A percentile compares a stretch with the other conserved stretches of the same genome.
Evolutionary conservation across 78 protist species (phyloP).

Genomic region (Isochrysis galbana): DNA sequence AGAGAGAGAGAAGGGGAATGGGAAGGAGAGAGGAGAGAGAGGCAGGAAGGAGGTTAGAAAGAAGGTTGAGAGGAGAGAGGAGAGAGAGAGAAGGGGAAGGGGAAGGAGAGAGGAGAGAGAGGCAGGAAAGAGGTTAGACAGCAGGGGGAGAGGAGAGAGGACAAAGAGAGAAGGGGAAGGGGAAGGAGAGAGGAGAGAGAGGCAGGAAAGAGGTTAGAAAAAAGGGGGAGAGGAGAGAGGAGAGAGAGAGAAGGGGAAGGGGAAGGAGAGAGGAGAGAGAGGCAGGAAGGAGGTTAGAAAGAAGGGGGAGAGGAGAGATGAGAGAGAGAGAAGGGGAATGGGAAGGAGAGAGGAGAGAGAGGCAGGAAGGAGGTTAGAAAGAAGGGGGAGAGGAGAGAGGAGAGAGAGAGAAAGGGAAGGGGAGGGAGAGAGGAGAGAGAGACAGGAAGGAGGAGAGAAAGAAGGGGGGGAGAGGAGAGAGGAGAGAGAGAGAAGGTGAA

Average conservation of each 20-base stretch:
- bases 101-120: not conserved
- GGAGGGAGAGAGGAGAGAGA: slow-evolving; percentile 9
- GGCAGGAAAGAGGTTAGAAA: no score
- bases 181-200: not conserved
- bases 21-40: not conserved
- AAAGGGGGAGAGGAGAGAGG: not conserved
- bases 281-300: no score
- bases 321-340: not conserved
- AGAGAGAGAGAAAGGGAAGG: not conserved
- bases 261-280: not conserved
- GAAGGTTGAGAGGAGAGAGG: not conserved
- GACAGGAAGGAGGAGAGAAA: slow-evolving; percentile 25
- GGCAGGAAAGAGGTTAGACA: no score
- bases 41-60: no score
- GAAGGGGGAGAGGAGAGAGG: not conserved
- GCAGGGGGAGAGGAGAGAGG: no score
- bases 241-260: not conserved
- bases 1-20: not conserved
- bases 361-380: no score
- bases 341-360: not conserved
- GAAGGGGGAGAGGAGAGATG: no score
- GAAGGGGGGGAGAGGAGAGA: not conserved
- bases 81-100: not conserved
- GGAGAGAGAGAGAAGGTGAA: no score
- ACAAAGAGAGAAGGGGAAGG: no score